Base-by-base conservation (phyloP, 495 filamentous ascomycete genomes). In the Xylona heveae region DNA sequence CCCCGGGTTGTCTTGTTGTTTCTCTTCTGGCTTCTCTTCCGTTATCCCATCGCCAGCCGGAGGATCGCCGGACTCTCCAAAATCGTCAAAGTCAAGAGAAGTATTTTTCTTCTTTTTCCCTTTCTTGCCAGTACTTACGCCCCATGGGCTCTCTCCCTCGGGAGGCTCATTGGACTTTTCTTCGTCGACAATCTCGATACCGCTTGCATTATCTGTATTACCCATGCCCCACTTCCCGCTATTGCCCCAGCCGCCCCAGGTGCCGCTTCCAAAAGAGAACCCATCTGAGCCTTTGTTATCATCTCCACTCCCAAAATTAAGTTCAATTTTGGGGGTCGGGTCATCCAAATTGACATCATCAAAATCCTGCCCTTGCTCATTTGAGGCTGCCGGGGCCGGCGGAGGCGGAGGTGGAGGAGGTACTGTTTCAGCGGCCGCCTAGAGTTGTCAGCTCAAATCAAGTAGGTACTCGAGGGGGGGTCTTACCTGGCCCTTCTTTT, bases 31-130 rank as follows among this genome's bases (percentile, higher is more conserved):
- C n/a, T n/a, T n/a, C n/a, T n/a, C n/a, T n/a, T n/a, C n/a, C n/a
- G n/a, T n/a, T n/a, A n/a, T n/a, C n/a, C n/a, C n/a, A n/a, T n/a
- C n/a, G n/a, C n/a, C n/a, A n/a, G n/a, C n/a, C 7, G 8, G 7
- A 25, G 23, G 23, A 25, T 12, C 12, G 7, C 8, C 7, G 7
- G 12, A 7, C 8, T 25, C 23, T 25, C 12, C 23, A 25, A 7
- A 7, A 25, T 7, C 8, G 12, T 12, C 23, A 12, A 25, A 25
- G 23, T 25, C 23, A 25, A 25, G n/a, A 25, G 23, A 7, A 7
- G 23, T 7, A 25, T 7, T n/a, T 9, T 5, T 6, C 19, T 36
- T 35, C 34, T 34, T 36, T 25, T 36, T 36, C 25, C 22, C 15
- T 24, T 36, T 36, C 28, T 36, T 36, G 9, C 28, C 28, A 16